These are phyloP conservation scores for Ophiostoma pallidulum DNA, from an alignment of 2,329 filamentous ascomycete species.

Conservation along the genomic window DNA sequence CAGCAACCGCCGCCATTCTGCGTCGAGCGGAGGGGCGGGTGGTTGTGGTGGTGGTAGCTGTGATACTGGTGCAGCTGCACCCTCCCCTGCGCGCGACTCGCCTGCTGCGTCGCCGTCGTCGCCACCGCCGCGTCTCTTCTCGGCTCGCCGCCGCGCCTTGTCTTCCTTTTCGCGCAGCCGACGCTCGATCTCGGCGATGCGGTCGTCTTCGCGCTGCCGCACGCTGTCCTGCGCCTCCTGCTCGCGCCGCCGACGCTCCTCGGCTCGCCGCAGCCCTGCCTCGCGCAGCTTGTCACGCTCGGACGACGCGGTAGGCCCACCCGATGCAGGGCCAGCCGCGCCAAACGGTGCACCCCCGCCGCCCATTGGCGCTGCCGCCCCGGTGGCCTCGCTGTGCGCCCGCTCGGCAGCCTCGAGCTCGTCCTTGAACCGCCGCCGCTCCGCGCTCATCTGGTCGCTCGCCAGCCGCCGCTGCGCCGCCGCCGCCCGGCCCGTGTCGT, in stretches of 20 bases:
- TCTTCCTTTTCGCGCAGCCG: constrained; percentile 33
- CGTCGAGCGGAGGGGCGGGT: too few relatives aligned
- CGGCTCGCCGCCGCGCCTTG: constrained; percentile 29
- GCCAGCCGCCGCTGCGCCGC: constrained; percentile 60
- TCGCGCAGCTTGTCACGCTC: constrained; percentile 26
- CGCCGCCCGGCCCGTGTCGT: constrained; percentile 68
- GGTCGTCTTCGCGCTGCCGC: constrained; percentile 30
- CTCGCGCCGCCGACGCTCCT: constrained; percentile 33
- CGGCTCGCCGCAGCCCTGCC: constrained; percentile 27
- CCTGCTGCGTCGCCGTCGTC: constrained; percentile 23
- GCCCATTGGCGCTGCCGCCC: not conserved
- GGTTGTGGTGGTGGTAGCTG: not conserved
- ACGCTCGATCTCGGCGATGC: constrained; percentile 35
- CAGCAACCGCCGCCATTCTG: constrained; percentile 14
- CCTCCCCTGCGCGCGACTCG: not conserved
- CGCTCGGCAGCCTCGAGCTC: constrained; percentile 74
- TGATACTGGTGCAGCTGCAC: not conserved
- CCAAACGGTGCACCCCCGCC: not conserved
- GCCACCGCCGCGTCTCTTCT: constrained; percentile 27
- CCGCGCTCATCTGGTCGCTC: constrained; percentile 62
- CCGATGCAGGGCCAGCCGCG: too few relatives aligned
- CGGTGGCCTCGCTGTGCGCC: constrained; percentile 31
- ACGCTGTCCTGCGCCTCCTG: constrained; percentile 33
- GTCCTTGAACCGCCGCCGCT: constrained; percentile 69
- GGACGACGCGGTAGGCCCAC: constrained; percentile 8